These are phyloP conservation scores for Elsinoe perseae DNA, from an alignment of 2,329 filamentous ascomycete species.

Conservation along the genomic window DNA sequence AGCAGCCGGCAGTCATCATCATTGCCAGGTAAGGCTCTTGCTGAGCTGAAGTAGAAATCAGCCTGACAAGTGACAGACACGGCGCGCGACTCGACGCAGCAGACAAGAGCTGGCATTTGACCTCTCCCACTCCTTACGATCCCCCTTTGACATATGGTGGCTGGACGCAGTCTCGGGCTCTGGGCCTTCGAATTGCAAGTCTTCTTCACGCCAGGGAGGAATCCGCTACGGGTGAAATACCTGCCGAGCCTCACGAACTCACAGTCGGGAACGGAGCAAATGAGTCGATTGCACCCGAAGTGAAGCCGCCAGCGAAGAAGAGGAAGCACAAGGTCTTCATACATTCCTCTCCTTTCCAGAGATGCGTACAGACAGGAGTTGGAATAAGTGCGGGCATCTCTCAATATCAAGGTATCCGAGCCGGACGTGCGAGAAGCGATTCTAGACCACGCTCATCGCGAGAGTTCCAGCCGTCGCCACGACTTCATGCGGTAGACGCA, in stretches of 20 bases:
- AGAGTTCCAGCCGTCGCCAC: slow-evolving; percentile 29
- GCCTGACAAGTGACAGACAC: slow-evolving; percentile 50
- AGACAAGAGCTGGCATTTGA: slow-evolving; percentile 90
- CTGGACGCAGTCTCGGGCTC: slow-evolving; percentile 75
- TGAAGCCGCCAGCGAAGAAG: slow-evolving; percentile 35
- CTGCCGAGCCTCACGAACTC: slow-evolving; percentile 20
- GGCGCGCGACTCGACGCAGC: slow-evolving; percentile 89
- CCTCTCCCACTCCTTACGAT: slow-evolving; percentile 89
- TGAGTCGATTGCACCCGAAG: background rate
- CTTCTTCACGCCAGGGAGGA: slow-evolving; percentile 50
- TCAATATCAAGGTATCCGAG: slow-evolving; percentile 47
- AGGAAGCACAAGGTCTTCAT: slow-evolving; percentile 70
- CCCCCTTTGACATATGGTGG: slow-evolving; percentile 91
- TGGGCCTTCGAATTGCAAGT: slow-evolving; percentile 76
- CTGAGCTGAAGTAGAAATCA: background rate
- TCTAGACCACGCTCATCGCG: slow-evolving; percentile 24
- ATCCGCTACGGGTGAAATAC: slow-evolving; percentile 27
- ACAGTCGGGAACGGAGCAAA: background rate
- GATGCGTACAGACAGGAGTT: slow-evolving; percentile 87
- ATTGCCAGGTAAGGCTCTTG: slow-evolving; percentile 37
- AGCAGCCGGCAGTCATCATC: slow-evolving; percentile 42
- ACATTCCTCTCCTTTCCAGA: slow-evolving; percentile 86
- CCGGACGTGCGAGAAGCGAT: slow-evolving; percentile 23
- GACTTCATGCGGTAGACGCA: slow-evolving; percentile 24
- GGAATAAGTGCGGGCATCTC: slow-evolving; percentile 80